Evolutionary conservation across 495 filamentous ascomycete species (phyloP).

Genomic region (Acidiella bohemica): DNA sequence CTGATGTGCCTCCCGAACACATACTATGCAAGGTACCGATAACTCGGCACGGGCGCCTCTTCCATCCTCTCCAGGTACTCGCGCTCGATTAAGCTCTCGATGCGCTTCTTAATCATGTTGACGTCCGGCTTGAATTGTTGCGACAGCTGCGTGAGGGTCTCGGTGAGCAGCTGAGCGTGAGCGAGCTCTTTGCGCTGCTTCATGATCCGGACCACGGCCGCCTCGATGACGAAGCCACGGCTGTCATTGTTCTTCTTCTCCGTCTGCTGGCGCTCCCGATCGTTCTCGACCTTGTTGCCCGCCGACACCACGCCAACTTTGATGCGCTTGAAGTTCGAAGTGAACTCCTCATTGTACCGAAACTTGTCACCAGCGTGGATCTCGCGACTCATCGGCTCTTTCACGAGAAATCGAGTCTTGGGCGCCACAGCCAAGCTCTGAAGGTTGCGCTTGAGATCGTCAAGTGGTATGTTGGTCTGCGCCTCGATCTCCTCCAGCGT

Average conservation of each 20-base stretch:
- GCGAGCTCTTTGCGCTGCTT: constrained; percentile 84
- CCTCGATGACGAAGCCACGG: constrained; percentile 65
- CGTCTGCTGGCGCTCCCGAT: constrained; percentile 72
- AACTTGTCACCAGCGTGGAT: constrained; percentile 72
- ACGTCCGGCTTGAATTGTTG: constrained; percentile 80
- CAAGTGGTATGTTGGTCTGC: constrained; percentile 63
- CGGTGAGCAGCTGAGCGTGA: constrained; percentile 70
- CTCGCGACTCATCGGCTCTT: constrained; percentile 70
- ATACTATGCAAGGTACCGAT: constrained; percentile 58
- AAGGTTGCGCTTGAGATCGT: constrained; percentile 69
- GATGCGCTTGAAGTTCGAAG: constrained; percentile 69
- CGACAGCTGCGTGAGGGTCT: constrained; percentile 69
- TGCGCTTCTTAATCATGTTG: constrained; percentile 80
- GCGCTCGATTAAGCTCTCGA: constrained; percentile 80
- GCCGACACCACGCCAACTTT: constrained; percentile 61
- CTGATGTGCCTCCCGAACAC: too few species aligned
- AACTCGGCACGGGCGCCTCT: constrained; percentile 50
- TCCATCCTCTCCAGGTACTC: constrained; percentile 90
- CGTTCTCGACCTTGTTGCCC: constrained; percentile 70
- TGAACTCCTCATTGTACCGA: constrained; percentile 71
- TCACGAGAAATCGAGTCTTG: constrained; percentile 67
- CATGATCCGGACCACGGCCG: constrained; percentile 88
- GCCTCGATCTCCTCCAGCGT: constrained; percentile 77
- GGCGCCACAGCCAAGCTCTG: constrained; percentile 76
- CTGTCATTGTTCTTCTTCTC: constrained; percentile 77